Base-by-base conservation (phyloP, 2,329 filamentous ascomycete species). In the Fusarium sp. region DNA sequence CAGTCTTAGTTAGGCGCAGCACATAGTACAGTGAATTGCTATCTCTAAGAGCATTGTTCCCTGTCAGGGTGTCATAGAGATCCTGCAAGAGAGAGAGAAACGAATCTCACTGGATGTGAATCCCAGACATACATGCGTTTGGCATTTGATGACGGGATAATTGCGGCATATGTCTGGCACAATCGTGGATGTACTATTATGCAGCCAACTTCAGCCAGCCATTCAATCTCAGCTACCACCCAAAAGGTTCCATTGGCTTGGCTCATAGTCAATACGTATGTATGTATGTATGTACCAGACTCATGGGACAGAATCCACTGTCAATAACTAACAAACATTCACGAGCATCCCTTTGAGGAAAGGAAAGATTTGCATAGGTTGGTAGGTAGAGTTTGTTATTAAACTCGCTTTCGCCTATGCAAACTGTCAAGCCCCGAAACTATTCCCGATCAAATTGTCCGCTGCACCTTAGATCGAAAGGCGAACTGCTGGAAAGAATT, bases 41-140 rank as follows among this genome's bases (percentile, higher is more conserved):
- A 35, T 51, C 36, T 26, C 39, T 57, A n/a, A 31, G 31, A 26
- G 38, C 31, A 38, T 39, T 39, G n/a, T 47, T 24, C 65, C 65
- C 65, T 57, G 42, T 69, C 65, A 58, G 55, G 28, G 66, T 64
- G 50, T 64, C 65, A 58, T 64, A 64, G 58, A 69, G 66, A 69
- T 69, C 65, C 65, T 69, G 66, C 66, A 69, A 47, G 36, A 44
- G 50, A 65, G 26, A 12, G 45, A 31, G 35, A 47, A 48, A 31
- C 12, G 14, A 24, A 33, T 45, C n/a, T 68, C 30, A 69, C 65
- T 69, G 66, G 57, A n/a, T 47, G 35, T 33, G 20, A 36, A 36
- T 61, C 44, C 28, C 7, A 64, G 58, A 53, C 66, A 64, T 69
- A 39, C 51, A 69, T 47, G 36, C 12, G 45, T 53, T 69, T 64